Percentiles rank a stretch among this genome's conserved stretches.
Conservation (phyloP, 352 stramenopile genomes). For the Pythium pyrilobum region DNA sequence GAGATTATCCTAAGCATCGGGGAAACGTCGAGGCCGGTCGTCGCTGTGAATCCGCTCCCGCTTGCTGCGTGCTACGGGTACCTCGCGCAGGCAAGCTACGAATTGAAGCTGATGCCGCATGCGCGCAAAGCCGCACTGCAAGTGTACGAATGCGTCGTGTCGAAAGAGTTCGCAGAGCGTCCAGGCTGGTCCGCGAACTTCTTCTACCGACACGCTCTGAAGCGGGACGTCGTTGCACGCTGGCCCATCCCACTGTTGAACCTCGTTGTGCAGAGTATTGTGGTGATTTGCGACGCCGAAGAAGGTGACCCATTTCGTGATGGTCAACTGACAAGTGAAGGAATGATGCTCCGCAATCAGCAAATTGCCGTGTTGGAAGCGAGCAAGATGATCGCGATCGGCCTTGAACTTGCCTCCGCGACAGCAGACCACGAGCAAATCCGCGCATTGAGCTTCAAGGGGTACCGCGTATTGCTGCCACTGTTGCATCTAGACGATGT, state of each 20-base stretch:
- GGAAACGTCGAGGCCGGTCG: slow-evolving; percentile 48
- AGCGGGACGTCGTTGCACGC: slow-evolving; percentile 33
- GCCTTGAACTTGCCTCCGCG: slow-evolving; percentile 52
- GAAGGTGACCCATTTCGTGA: slow-evolving; percentile 36
- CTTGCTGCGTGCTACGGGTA: slow-evolving; percentile 67
- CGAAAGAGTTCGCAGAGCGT: slow-evolving; percentile 18
- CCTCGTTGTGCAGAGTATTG: slow-evolving; percentile 39
- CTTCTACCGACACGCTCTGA: slow-evolving; percentile 60
- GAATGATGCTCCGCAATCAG: slow-evolving; percentile 14
- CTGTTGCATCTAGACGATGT: slow-evolving; percentile 50
- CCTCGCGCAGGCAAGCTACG: slow-evolving; percentile 46
- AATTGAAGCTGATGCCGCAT: slow-evolving; percentile 21
- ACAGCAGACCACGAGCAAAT: slow-evolving; percentile 48
- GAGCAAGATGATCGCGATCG: slow-evolving; percentile 44
- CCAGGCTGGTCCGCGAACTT: slow-evolving; percentile 48
- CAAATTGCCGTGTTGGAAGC: slow-evolving; percentile 47
- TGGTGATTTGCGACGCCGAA: slow-evolving; percentile 53
- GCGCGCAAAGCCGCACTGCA: slow-evolving; percentile 35
- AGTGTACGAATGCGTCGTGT: slow-evolving; percentile 48
- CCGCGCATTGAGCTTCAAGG: slow-evolving; percentile 50
- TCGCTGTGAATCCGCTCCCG: slow-evolving; percentile 62
- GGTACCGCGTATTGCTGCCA: slow-evolving; percentile 59
- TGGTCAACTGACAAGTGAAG: slow-evolving; percentile 23
- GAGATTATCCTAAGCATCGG: slow-evolving; percentile 68
- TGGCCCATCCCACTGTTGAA: slow-evolving; percentile 50